Conservation (phyloP, 164 flowering plant species). For the Pachysandra terminalis region DNA sequence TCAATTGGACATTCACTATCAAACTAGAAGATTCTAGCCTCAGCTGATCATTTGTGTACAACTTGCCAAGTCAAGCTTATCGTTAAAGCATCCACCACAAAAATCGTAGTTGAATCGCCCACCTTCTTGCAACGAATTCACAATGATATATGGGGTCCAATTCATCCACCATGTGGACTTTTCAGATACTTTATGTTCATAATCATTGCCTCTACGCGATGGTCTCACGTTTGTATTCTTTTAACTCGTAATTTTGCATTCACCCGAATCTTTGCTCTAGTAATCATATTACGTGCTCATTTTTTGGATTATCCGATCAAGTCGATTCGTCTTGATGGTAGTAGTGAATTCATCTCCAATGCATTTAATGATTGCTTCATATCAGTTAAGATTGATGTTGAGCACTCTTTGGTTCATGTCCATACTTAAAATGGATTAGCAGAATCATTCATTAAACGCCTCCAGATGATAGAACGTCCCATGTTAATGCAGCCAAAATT, state of each 20-base stretch:
- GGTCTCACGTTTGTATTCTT: constrained; percentile 3
- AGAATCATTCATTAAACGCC: constrained; percentile 6
- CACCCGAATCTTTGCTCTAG: too few species aligned
- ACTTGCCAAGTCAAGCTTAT: neutral
- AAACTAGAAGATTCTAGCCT: too few species aligned
- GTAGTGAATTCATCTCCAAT: constrained; percentile 13
- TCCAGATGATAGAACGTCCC: constrained; percentile 1
- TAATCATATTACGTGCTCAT: neutral
- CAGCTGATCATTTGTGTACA: too few species aligned
- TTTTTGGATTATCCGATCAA: too few species aligned
- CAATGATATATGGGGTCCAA: constrained; percentile 7
- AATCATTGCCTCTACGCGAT: neutral
- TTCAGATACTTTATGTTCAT: neutral
- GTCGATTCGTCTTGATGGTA: constrained; percentile 4
- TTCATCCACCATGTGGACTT: constrained; percentile 6
- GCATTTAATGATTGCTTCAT: too few species aligned
- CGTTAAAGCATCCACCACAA: neutral
- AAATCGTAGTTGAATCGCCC: too few species aligned
- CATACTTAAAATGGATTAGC: constrained; percentile 11
- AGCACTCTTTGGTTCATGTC: neutral
- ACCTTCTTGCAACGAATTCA: constrained; percentile 8
- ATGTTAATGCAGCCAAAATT: constrained; percentile 5
- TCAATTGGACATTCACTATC: neutral
- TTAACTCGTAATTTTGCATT: constrained; percentile 1
- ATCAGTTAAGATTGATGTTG: too few species aligned